phyloP scores from a whole-genome alignment of 164 flowering plant species.

The Saururus chinensis region DNA sequence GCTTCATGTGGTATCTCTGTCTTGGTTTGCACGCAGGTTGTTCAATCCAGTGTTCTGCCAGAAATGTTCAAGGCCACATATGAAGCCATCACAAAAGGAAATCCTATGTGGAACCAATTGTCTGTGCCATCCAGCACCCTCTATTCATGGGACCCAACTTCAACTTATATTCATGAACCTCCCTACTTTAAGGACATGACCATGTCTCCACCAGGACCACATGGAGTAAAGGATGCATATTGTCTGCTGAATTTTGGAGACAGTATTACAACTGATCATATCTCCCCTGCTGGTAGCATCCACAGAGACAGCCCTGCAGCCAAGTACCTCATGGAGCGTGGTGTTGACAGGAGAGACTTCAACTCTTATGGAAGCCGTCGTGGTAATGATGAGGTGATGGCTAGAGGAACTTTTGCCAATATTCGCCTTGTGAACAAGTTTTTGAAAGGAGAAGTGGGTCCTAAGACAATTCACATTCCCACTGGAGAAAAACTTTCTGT shows the following conservation, averaged over 20 bases:
- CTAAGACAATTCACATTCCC: slow-evolving; percentile 63
- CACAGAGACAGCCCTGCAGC: slow-evolving; percentile 76
- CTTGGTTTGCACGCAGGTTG: slow-evolving; percentile 29
- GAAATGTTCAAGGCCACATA: slow-evolving; percentile 70
- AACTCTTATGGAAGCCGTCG: slow-evolving; percentile 75
- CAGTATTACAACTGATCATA: slow-evolving; percentile 77
- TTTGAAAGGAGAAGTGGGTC: slow-evolving; percentile 65
- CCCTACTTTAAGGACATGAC: slow-evolving; percentile 60
- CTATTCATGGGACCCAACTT: slow-evolving; percentile 54
- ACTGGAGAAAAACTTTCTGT: slow-evolving; percentile 54
- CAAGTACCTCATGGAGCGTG: slow-evolving; percentile 50
- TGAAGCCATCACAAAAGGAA: slow-evolving; percentile 65
- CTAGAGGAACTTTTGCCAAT: slow-evolving; percentile 65
- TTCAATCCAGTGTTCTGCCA: slow-evolving; percentile 60
- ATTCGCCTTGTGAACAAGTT: slow-evolving; percentile 59
- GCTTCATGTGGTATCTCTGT: background rate
- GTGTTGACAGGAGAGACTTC: slow-evolving; percentile 62
- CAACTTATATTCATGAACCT: slow-evolving; percentile 68
- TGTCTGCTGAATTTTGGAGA: slow-evolving; percentile 72
- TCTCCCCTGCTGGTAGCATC: slow-evolving; percentile 84
- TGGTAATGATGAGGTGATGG: slow-evolving; percentile 75
- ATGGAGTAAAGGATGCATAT: slow-evolving; percentile 57
- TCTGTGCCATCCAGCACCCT: slow-evolving; percentile 51
- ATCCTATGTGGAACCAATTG: slow-evolving; percentile 63
- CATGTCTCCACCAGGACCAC: slow-evolving; percentile 60